Conservation (phyloP, 352 stramenopile genomes). For the Pythium rhizo-oryzae region DNA sequence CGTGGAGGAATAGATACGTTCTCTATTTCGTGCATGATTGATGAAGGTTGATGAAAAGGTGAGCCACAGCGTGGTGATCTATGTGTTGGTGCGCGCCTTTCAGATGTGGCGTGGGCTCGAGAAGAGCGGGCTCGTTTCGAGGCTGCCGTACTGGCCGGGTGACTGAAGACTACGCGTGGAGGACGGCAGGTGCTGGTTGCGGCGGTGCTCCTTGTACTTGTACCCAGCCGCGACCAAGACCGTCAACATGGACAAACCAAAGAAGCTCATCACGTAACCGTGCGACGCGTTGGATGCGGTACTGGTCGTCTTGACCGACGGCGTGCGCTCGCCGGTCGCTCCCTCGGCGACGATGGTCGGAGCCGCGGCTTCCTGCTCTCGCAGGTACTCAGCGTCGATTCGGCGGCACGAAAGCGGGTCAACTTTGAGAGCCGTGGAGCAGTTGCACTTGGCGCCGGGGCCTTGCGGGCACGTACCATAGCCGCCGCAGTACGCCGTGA, state of each 20-base stretch:
- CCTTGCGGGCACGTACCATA: constrained; percentile 66
- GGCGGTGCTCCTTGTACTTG: constrained; percentile 39
- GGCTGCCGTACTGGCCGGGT: constrained; percentile 47
- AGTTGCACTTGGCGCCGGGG: constrained; percentile 62
- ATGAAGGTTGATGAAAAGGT: neutral
- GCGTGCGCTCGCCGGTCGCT: neutral
- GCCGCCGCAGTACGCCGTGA: constrained; percentile 68
- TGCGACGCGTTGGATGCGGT: neutral
- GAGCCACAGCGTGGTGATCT: neutral
- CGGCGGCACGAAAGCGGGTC: constrained; percentile 56
- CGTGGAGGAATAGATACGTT: constrained; percentile 8
- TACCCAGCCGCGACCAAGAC: constrained; percentile 27
- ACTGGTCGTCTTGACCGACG: neutral
- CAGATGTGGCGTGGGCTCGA: constrained; percentile 16
- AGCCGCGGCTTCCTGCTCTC: constrained; percentile 8
- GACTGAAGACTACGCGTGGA: constrained; percentile 19
- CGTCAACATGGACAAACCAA: constrained; percentile 19
- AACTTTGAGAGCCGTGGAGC: constrained; percentile 39
- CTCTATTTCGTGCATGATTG: constrained; percentile 11
- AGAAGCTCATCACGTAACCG: constrained; percentile 8
- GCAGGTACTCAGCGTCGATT: constrained; percentile 63
- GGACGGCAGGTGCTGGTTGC: constrained; percentile 32
- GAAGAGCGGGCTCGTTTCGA: constrained; percentile 34
- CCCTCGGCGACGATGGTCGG: constrained; percentile 12
- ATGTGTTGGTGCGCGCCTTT: neutral